Percentiles rank a stretch among this genome's conserved stretches.
Conservation (phyloP, 495 filamentous ascomycete species). For the Podospora fimiseda region DNA sequence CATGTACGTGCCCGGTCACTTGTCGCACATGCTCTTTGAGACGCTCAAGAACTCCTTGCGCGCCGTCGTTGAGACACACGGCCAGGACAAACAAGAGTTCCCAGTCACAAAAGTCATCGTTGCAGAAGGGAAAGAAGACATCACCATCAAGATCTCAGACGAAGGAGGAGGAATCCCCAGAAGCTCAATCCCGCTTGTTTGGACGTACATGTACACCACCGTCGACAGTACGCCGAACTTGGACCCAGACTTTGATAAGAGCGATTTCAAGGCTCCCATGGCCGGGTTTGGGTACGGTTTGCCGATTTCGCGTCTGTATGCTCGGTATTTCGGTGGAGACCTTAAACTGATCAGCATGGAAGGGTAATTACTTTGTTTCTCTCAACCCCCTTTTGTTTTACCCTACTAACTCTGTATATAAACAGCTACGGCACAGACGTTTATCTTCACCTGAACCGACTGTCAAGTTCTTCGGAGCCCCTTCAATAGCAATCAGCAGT, state of each 20-base stretch:
- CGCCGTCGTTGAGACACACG: conserved; percentile 93
- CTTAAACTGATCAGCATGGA: conserved; percentile 99
- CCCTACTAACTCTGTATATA: not conserved
- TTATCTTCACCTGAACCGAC: conserved; percentile 92
- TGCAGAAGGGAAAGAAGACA: conserved; percentile 94
- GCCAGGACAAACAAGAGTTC: conserved; percentile 89
- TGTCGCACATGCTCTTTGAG: conserved; percentile 99
- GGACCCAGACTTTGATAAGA: conserved; percentile 97
- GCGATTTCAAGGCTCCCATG: conserved; percentile 99
- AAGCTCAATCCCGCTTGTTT: conserved; percentile 86
- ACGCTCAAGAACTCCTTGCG: conserved; percentile 96
- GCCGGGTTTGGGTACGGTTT: conserved; percentile 96
- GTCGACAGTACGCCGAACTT: conserved; percentile 91
- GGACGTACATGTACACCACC: conserved; percentile 99
- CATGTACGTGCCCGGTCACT: conserved; percentile 97
- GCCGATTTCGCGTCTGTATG: conserved; percentile 89
- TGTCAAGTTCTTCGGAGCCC: conserved; percentile 92
- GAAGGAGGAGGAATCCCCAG: conserved; percentile 94
- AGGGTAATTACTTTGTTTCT: conserved; percentile 62
- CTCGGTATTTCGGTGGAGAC: conserved; percentile 94
- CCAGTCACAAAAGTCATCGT: conserved; percentile 96
- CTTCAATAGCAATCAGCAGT: conserved; percentile 97
- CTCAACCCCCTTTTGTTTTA: not conserved
- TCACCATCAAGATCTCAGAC: conserved; percentile 95
- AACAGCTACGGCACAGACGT: conserved; percentile 93